phyloP scores from a whole-genome alignment of 2,329 filamentous ascomycete species.

The Aureobasidium lini region DNA sequence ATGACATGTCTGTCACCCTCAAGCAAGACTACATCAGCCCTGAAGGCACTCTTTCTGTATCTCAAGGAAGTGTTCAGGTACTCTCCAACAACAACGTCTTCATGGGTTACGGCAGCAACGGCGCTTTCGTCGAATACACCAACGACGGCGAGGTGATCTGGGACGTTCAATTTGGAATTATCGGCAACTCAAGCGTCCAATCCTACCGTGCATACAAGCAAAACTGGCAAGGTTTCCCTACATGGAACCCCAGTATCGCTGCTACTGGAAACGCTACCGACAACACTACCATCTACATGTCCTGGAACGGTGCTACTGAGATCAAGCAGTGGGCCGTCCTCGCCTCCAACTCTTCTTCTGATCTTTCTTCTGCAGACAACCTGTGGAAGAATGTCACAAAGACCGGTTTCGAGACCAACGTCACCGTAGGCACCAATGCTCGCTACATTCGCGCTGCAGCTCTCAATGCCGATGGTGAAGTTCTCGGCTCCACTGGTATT shows the following conservation, averaged over 20 bases:
- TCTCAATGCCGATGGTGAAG: slow-evolving; percentile 17
- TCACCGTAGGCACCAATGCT: slow-evolving; percentile 12
- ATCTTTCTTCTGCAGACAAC: neutral
- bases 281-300: slow-evolving; percentile 15
- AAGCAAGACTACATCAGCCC: slow-evolving; percentile 21
- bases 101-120: slow-evolving; percentile 46
- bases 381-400: slow-evolving; percentile 16
- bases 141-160: slow-evolving; percentile 44
- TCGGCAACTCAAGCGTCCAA: slow-evolving; percentile 29
- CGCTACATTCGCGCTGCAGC: slow-evolving; percentile 20
- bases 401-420: slow-evolving; percentile 17
- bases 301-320: slow-evolving; percentile 19
- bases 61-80: slow-evolving; percentile 46
- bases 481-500: slow-evolving; percentile 15
- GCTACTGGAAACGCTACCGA: slow-evolving; percentile 1
- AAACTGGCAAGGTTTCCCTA: slow-evolving; percentile 14
- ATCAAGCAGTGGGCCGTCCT: slow-evolving; percentile 17
- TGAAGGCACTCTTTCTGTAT: slow-evolving; percentile 35
- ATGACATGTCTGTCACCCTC: slow-evolving; percentile 24
- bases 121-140: slow-evolving; percentile 33
- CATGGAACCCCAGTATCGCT: slow-evolving; percentile 14
- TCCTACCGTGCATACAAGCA: slow-evolving; percentile 48
- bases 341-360: slow-evolving; percentile 11
- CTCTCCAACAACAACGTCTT: slow-evolving; percentile 47
- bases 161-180: slow-evolving; percentile 40